A percentile compares a stretch with the other conserved stretches of the same genome.
Conservation (phyloP, 352 stramenopile genomes). For the Phytophthora sojae region DNA sequence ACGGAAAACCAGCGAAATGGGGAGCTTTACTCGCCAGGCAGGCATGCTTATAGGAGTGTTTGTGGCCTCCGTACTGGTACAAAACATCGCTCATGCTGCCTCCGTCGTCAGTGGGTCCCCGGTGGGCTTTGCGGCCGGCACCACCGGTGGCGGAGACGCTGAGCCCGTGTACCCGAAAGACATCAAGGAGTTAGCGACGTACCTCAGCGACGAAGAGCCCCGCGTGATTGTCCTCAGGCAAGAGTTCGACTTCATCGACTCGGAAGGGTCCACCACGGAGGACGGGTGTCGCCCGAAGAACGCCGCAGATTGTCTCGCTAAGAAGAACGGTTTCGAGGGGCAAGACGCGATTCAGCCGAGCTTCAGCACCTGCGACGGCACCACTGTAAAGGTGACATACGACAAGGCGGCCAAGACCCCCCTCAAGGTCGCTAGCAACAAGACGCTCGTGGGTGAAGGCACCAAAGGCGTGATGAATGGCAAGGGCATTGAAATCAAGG, state of each 20-base stretch:
- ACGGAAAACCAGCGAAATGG: no score
- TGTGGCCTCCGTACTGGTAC: no score
- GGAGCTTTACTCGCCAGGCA: no score
- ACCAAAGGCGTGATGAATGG: conserved; percentile 39
- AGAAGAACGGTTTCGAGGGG: conserved; percentile 48
- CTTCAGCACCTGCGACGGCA: conserved; percentile 26
- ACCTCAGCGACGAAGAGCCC: conserved; percentile 29
- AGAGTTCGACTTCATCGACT: conserved; percentile 35
- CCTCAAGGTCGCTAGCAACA: conserved; percentile 28
- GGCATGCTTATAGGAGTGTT: no score
- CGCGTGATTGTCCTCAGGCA: conserved; percentile 42
- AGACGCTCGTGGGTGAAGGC: conserved; percentile 39
- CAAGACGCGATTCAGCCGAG: conserved; percentile 40
- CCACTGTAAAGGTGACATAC: conserved; percentile 28
- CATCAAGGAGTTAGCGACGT: conserved; percentile 26
- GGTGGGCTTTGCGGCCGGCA: conserved; percentile 30
- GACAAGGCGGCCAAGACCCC: conserved; percentile 29
- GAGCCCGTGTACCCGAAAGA: conserved; percentile 33
- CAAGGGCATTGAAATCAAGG: conserved; percentile 35
- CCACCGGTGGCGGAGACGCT: conserved; percentile 33
- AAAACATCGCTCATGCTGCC: no score
- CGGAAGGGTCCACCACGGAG: conserved; percentile 34
- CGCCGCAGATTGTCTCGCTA: conserved; percentile 25
- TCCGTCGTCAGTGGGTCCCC: no score
- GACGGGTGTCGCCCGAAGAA: conserved; percentile 17